These are phyloP conservation scores for Orbilia blumenaviensis DNA, from an alignment of 2,329 filamentous ascomycete species.

Conservation along the genomic window DNA sequence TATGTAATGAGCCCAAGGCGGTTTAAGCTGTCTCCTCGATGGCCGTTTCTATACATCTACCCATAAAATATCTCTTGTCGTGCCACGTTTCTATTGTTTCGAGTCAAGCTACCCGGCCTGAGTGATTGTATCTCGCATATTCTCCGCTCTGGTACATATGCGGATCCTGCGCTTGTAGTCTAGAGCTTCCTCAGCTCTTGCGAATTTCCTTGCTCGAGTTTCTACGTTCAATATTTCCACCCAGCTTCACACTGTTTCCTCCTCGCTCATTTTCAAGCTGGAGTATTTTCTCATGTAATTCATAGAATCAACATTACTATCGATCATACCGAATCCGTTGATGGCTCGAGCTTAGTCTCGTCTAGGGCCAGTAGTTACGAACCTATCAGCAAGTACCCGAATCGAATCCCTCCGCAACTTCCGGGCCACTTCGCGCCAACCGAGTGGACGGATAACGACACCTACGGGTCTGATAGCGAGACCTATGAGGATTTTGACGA, in stretches of 20 bases:
- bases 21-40: slow-evolving; percentile 28
- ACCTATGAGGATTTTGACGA: slow-evolving; percentile 57
- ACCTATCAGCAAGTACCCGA: slow-evolving; percentile 53
- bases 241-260: slow-evolving; percentile 6
- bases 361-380: slow-evolving; percentile 56
- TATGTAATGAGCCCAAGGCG: slow-evolving; percentile 25
- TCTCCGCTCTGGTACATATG: background rate
- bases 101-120: slow-evolving; percentile 14
- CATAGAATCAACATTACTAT: slow-evolving; percentile 58
- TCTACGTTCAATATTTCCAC: slow-evolving; percentile 14
- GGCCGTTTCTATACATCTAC: slow-evolving; percentile 1
- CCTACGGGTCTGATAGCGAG: slow-evolving; percentile 54
- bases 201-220: background rate
- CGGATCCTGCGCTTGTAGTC: background rate
- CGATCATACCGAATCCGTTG: slow-evolving; percentile 58
- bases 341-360: slow-evolving; percentile 57
- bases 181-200: slow-evolving; percentile 3
- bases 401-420: slow-evolving; percentile 41
- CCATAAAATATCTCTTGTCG: slow-evolving; percentile 17
- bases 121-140: background rate
- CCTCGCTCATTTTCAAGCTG: slow-evolving; percentile 37
- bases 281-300: slow-evolving; percentile 53
- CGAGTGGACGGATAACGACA: slow-evolving; percentile 56
- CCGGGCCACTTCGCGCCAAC: slow-evolving; percentile 53
- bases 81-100: slow-evolving; percentile 21